Base-by-base conservation (phyloP, 495 filamentous ascomycete genomes). In the Lindgomyces ingoldianus region DNA sequence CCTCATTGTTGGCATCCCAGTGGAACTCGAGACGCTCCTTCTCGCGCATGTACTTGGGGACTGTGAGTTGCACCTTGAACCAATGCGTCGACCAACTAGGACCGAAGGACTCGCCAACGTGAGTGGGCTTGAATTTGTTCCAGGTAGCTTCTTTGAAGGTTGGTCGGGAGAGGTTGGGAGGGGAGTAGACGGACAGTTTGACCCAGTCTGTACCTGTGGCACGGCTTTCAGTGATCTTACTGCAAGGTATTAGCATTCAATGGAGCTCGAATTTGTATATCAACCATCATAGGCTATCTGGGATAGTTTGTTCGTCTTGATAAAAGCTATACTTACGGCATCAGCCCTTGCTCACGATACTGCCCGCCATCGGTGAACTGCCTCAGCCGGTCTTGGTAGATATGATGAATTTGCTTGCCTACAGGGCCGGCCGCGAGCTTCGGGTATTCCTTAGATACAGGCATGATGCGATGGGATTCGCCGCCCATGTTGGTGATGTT, bases 31-130 rank as follows among this genome's bases (percentile, higher is more conserved):
- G 77, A 25, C 88, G 86, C 58, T 89, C 83, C 67, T 91, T 89
- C 42, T 91, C 74, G 25, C 73, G 78, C 65, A 96, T 81, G 1
- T 90, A 78, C 65, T 81, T 64, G 18, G 94, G 94, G 21, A 98
- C 83, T 1, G 81, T 90, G 57, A 98, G 77, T 44, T 85, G 78
- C 55, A 96, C 84, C 45, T 86, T 88, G 81, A 98, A 94, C 94
- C 94, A 98, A 75, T 97, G 93, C n/a, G 94, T 98, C 0, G 91
- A 91, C 94, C 94, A 98, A 47, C 91, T 93, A 11, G 94, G 94
- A 3, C 94, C 94, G 69, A 97, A 97, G 14, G 79, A 84, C 58
- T 86, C 81, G 29, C 93, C 92, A 55, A 91, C 86, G 16, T 80
- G 78, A 1, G 93, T 89, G n/a, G 83, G 78, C 27, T 81, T 81